Base-by-base conservation (phyloP, 257 asterid genomes). In the Plantago major region DNA sequence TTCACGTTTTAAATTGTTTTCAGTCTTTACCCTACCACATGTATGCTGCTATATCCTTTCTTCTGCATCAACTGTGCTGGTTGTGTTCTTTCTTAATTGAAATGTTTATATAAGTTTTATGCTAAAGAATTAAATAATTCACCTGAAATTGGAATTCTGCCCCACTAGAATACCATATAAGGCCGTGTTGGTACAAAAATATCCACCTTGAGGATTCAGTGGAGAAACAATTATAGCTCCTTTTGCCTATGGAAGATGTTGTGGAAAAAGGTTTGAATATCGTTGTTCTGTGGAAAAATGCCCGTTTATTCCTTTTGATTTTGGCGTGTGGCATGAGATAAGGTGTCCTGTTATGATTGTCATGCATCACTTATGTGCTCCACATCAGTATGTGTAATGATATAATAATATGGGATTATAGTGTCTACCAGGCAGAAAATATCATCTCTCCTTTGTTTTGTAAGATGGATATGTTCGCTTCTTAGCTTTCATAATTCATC, bases 231-330 rank as follows among this genome's bases (percentile, higher is more conserved):
- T 45, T 18, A 8, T 50, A 43, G 14, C 38, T 59, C 16, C 53
- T 43, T 59, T 59, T 43, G 0, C 40, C 11, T 43, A 58, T 38
- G 12, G 60, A 10, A 55, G 26, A 26, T 14, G 42, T 58, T 9
- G 60, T 55, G 44, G 58, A 5, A 18, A 47, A 62, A 47, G 55
- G 51, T 19, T 22, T 49, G 59, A 37, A 48, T 11, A 22, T 60
- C 44, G 13, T 42, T 44, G 10, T 33, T 26, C n/a, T 16, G 43
- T 48, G 47, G 47, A 42, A 26, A 7, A 7, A 43, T 12, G 4
- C 44, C 19, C 45, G 16, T 37, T 51, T 15, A 12, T 60, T 16
- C 55, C 59, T 17, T 54, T 12, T 37, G 28, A 0, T 22, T 62
- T 22, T 52, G 12, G 16, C 55, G 50, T 33, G 19, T 26, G 68